Evolutionary conservation across 192 early-diverging fungal genomes (phyloP).

Genomic region (Kickxella alabastrina): DNA sequence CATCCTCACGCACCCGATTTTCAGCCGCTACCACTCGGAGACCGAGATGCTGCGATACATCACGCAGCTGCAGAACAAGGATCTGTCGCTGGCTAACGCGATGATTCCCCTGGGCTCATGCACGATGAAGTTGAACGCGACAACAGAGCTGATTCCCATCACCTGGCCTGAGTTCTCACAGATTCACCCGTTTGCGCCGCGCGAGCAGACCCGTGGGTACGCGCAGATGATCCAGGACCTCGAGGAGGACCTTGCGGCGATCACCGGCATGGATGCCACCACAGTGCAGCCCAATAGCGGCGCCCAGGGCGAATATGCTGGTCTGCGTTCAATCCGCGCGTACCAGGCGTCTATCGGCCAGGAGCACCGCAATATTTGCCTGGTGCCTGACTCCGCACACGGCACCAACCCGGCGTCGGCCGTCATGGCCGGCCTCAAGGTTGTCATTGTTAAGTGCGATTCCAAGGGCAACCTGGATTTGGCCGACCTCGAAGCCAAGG

Average conservation of each 20-base stretch:
- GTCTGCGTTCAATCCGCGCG: constrained; percentile 90
- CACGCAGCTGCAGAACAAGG: constrained; percentile 91
- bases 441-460: constrained; percentile 90
- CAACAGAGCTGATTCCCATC: constrained; percentile 99
- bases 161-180: constrained; percentile 96
- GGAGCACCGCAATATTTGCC: constrained; percentile 80
- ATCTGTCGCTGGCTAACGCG: constrained; percentile 95
- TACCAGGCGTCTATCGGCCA: constrained; percentile 85
- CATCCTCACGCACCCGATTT: constrained; percentile 87
- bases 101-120: constrained; percentile 99
- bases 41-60: constrained; percentile 99
- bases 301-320: constrained; percentile 98
- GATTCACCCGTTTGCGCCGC: constrained; percentile 96
- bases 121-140: constrained; percentile 99
- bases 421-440: constrained; percentile 93
- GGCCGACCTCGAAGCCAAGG: constrained; percentile 84
- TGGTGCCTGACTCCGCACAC: constrained; percentile 98
- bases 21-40: constrained; percentile 95
- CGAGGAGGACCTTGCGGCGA: constrained; percentile 80
- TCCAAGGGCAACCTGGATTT: constrained; percentile 91
- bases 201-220: constrained; percentile 93
- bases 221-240: constrained; percentile 83
- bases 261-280: constrained; percentile 91
- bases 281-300: constrained; percentile 98
- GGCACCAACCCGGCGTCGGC: constrained; percentile 99